Evolutionary conservation across 2,329 filamentous ascomycete species (phyloP), one percentile per base, ranked within the genome.

Genomic region (Phoma herbarum): DNA sequence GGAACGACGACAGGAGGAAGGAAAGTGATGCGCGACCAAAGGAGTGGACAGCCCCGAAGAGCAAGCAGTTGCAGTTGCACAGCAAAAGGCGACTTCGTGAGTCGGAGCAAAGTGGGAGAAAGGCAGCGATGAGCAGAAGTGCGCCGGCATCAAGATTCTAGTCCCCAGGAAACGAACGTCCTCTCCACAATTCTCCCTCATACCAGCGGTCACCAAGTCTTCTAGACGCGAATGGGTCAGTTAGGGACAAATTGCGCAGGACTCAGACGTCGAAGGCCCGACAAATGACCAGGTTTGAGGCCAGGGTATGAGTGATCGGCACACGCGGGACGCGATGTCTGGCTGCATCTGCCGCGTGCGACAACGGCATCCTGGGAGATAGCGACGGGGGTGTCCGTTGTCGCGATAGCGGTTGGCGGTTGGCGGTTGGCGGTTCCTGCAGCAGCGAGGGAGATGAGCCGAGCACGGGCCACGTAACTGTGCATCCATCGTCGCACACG

Each of bases 41-140:
- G 71, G 76, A 78, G 68, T 72, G 76, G 76, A 78, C 76, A 69
- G 76, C 76, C 73, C 70, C 61, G 61, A 62, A 71, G 75, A 76
- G 70, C 75, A 73, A 76, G 69, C 59, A 51, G 56, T 48, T 60
- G 62, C 59, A 50, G 57, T 48, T 60, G 62, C 56, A 62, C 57
- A 64, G 51, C 26, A 46, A 58, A 60, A 64, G 61, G 57, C 54
- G 64, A 65, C 58, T 55, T 60, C 47, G 66, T 56, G 47, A 61
- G 53, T 57, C 59, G 65, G 61, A 65, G 62, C 60, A 59, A 62
- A 52, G 61, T 59, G 44, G 53, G 57, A 68, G 62, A 62, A 63
- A 54, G 66, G 55, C 53, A 61, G 45, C 57, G 55, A 50, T 48
- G 59, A 59, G 62, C 63, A 64, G 56, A 61, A 65, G 63, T 68